Evolutionary conservation across 139 green algal genomes (phyloP).

Genomic region (Chlamydomonas schloesseri): DNA sequence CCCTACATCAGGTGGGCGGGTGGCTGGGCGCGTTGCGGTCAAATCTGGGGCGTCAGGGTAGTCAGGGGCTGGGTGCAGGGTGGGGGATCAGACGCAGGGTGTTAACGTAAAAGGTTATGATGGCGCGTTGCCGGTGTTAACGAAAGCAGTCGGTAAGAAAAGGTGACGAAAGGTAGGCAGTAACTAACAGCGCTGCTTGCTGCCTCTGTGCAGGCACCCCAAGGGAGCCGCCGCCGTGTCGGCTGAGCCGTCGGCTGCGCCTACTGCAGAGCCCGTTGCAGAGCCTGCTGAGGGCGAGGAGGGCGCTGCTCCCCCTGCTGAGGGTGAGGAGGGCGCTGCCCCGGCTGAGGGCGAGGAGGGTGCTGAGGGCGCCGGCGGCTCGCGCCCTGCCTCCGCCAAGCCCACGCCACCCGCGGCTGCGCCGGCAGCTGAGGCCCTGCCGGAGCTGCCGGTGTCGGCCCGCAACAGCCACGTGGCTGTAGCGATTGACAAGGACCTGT

Average conservation of each 20-base stretch:
- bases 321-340: neutral
- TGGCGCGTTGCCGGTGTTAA: no score
- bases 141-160: no score
- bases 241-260: constrained; percentile 17
- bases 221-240: neutral
- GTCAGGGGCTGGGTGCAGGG: no score
- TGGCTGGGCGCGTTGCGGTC: constrained; percentile 2
- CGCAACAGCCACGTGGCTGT: constrained; percentile 58
- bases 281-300: neutral
- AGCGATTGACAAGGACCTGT: constrained; percentile 65
- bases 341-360: neutral
- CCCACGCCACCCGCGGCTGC: no score
- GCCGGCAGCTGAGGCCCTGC: neutral
- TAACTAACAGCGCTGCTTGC: no score
- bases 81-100: no score
- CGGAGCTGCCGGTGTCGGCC: constrained; percentile 37
- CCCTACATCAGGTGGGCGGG: constrained; percentile 57
- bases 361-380: neutral
- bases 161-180: no score
- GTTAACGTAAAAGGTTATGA: no score
- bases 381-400: neutral
- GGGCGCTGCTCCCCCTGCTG: neutral
- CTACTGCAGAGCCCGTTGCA: neutral
- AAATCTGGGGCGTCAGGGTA: no score
- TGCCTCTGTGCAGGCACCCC: neutral